Conservation (phyloP, 192 early-diverging fungal species). For the Chytriomyces confervae region DNA sequence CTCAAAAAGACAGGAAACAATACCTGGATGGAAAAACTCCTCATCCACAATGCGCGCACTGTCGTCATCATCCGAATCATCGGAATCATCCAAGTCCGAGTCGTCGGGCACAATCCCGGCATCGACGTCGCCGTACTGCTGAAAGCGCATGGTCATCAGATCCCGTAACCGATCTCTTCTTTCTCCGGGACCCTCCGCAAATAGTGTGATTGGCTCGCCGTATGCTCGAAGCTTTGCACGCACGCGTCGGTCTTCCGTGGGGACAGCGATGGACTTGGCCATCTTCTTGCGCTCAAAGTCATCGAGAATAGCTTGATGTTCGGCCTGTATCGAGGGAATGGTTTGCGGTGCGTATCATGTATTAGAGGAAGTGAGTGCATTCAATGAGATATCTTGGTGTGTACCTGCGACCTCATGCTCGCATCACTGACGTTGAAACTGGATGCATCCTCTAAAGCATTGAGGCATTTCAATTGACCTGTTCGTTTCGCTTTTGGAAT, state of each 20-base stretch:
- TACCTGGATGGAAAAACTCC: constrained; percentile 44
- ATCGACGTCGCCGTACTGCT: constrained; percentile 41
- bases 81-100: constrained; percentile 47
- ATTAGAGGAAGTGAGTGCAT: neutral
- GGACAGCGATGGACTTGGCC: constrained; percentile 81
- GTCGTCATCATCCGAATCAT: constrained; percentile 63
- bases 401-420: neutral
- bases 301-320: constrained; percentile 57
- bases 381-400: neutral
- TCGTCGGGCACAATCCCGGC: constrained; percentile 55
- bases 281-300: constrained; percentile 68
- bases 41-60: constrained; percentile 42
- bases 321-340: constrained; percentile 5
- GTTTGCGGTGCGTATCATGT: neutral
- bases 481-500: neutral
- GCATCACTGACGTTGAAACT: too few relatives aligned
- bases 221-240: constrained; percentile 73
- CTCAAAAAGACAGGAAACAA: neutral
- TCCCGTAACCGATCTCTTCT: constrained; percentile 81
- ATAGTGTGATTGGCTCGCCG: constrained; percentile 87
- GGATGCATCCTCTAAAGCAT: neutral
- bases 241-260: constrained; percentile 87
- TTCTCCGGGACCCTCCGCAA: constrained; percentile 93
- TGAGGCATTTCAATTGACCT: neutral
- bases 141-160: constrained; percentile 66